Evolutionary conservation across 305 asterid genomes (phyloP).

Genomic region (Fraxinus dipetala): DNA sequence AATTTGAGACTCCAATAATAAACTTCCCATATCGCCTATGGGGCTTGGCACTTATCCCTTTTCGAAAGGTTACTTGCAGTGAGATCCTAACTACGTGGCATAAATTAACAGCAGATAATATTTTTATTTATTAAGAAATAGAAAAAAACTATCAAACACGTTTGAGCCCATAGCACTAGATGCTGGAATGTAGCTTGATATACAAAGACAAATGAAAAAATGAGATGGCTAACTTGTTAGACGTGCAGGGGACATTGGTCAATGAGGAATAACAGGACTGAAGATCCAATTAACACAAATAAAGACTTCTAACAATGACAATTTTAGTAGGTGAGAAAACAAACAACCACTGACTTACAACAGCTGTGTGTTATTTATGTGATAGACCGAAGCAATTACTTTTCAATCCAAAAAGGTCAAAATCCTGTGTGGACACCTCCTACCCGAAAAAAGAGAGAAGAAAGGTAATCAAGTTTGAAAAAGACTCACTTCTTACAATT

Average conservation of each 20-base stretch:
- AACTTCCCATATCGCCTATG: neutral
- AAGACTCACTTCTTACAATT: conserved; percentile 80
- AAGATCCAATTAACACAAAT: neutral
- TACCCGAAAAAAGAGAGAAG: neutral
- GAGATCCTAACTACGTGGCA: neutral
- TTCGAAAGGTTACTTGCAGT: neutral
- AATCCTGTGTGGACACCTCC: neutral
- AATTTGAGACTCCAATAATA: neutral
- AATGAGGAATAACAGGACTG: neutral
- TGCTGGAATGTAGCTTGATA: neutral
- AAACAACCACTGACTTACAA: neutral
- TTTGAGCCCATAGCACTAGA: neutral
- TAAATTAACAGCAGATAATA: neutral
- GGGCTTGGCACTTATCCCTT: neutral
- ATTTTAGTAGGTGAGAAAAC: neutral
- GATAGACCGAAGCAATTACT: neutral
- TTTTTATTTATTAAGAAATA: neutral
- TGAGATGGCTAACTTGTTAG: neutral
- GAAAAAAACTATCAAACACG: neutral
- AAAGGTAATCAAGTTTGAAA: neutral
- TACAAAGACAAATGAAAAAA: neutral
- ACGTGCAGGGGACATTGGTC: neutral
- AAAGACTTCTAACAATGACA: neutral
- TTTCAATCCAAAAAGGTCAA: neutral
- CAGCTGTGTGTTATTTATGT: neutral